phyloP scores from a whole-genome alignment of 1,284 basidiomycete species.

The Cutaneotrichosporon spelunceum region DNA sequence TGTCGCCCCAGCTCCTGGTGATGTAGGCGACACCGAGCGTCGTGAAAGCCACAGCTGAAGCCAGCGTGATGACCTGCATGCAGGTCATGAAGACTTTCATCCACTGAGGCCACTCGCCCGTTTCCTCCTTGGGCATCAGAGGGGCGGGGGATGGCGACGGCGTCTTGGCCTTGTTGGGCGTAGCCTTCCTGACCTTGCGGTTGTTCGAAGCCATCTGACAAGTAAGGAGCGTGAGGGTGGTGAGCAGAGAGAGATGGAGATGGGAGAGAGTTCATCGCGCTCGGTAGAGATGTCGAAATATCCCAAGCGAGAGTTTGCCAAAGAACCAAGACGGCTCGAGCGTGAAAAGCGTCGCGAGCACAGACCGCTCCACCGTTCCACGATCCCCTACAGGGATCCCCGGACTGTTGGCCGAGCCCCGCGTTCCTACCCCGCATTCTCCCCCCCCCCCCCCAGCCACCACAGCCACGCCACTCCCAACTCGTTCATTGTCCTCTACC shows the following conservation, averaged over 20 bases:
- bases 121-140: neutral
- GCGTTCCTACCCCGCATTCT: neutral
- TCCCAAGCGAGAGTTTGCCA: neutral
- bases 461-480: neutral
- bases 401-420: neutral
- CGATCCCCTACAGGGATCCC: neutral
- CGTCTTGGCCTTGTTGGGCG: neutral
- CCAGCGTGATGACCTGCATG: neutral
- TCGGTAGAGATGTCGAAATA: neutral
- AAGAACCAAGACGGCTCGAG: neutral
- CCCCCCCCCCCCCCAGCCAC: neutral
- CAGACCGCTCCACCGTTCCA: neutral
- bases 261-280: neutral
- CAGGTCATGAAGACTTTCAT: constrained; percentile 3
- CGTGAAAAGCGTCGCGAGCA: neutral
- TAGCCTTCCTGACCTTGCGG: neutral
- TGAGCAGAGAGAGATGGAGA: neutral
- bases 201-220: neutral
- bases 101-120: constrained; percentile 1
- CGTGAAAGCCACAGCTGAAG: neutral
- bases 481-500: neutral
- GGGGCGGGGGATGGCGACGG: neutral
- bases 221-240: neutral
- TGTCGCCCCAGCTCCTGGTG: neutral
- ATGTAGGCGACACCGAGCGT: neutral